These are phyloP conservation scores for Gossypium stocksii DNA, from an alignment of 345 rosid species.

Conservation along the genomic window DNA sequence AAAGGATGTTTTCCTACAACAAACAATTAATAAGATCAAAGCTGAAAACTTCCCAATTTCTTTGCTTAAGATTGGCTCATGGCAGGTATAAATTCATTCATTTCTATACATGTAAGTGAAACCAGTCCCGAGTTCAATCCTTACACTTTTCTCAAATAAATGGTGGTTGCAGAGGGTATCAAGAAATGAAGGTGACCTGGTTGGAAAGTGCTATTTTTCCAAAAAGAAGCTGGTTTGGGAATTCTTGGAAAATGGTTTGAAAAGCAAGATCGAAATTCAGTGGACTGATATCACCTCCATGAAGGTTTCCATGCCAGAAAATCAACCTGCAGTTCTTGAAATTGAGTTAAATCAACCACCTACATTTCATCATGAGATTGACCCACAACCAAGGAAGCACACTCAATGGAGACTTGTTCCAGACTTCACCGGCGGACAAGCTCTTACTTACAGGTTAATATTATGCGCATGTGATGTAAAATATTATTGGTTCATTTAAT, in stretches of 20 bases:
- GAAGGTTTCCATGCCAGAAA: background rate
- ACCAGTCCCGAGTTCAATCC: background rate
- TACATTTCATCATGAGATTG: conserved; percentile 17
- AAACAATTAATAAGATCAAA: background rate
- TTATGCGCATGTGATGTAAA: too few relatives aligned
- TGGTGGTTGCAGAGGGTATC: conserved; percentile 28
- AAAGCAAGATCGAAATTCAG: conserved; percentile 39
- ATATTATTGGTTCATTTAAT: too few relatives aligned
- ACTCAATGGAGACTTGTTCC: conserved; percentile 10
- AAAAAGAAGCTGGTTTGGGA: conserved; percentile 68
- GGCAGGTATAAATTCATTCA: conserved; percentile 35
- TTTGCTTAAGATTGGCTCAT: conserved; percentile 33
- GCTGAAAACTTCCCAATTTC: conserved; percentile 11
- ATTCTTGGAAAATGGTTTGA: conserved; percentile 27
- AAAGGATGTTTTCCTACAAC: background rate
- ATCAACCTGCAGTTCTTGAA: conserved; percentile 25
- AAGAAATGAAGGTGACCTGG: conserved; percentile 37
- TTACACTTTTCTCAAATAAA: background rate
- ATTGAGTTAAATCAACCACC: conserved; percentile 29
- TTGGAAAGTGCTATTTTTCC: conserved; percentile 56
- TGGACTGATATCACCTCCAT: conserved; percentile 33
- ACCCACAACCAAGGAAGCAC: conserved; percentile 22
- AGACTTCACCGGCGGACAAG: conserved; percentile 22
- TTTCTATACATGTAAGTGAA: too few relatives aligned
- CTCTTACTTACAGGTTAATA: conserved; percentile 8